phyloP scores from a whole-genome alignment of 2,329 filamentous ascomycete genomes.

The Juglanconis oblonga region DNA sequence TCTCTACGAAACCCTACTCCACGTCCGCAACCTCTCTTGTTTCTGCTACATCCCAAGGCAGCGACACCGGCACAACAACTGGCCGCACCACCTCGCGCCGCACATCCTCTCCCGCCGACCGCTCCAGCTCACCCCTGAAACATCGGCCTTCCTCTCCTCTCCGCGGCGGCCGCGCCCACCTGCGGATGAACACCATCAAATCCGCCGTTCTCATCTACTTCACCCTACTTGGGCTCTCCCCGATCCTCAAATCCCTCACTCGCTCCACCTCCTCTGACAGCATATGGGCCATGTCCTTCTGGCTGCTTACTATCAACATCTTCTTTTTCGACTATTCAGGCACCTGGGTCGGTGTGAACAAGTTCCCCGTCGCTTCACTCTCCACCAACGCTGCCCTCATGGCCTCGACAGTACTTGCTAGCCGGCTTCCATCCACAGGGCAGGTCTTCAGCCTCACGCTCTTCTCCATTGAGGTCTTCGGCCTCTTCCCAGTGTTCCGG shows the following conservation, averaged over 20 bases:
- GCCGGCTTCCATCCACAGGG: slow-evolving; percentile 81
- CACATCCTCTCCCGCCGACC: slow-evolving; percentile 27
- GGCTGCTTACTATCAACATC: slow-evolving; percentile 91
- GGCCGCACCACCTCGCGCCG: slow-evolving; percentile 26
- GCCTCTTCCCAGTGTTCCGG: slow-evolving; percentile 95
- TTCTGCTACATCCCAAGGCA: slow-evolving; percentile 37
- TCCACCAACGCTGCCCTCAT: slow-evolving; percentile 96
- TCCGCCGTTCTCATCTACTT: slow-evolving; percentile 92
- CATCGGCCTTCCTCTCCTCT: slow-evolving; percentile 31
- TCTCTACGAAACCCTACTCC: slow-evolving; percentile 42
- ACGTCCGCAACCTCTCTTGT: slow-evolving; percentile 55
- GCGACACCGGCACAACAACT: slow-evolving; percentile 18
- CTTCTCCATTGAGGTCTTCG: slow-evolving; percentile 96
- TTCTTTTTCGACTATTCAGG: slow-evolving; percentile 97
- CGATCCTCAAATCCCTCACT: slow-evolving; percentile 95
- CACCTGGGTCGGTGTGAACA: slow-evolving; percentile 50
- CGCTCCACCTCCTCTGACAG: slow-evolving; percentile 87
- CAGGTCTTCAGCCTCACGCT: slow-evolving; percentile 94
- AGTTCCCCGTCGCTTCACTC: slow-evolving; percentile 66
- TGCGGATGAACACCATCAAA: slow-evolving; percentile 76
- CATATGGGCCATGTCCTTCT: slow-evolving; percentile 96
- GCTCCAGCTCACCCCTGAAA: slow-evolving; percentile 30
- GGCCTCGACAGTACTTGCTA: slow-evolving; percentile 92
- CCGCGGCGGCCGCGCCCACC: slow-evolving; percentile 41
- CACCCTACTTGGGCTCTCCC: slow-evolving; percentile 84